These are phyloP conservation scores for Sporothrix luriei DNA, from an alignment of 2,329 filamentous ascomycete species.

Conservation along the genomic window DNA sequence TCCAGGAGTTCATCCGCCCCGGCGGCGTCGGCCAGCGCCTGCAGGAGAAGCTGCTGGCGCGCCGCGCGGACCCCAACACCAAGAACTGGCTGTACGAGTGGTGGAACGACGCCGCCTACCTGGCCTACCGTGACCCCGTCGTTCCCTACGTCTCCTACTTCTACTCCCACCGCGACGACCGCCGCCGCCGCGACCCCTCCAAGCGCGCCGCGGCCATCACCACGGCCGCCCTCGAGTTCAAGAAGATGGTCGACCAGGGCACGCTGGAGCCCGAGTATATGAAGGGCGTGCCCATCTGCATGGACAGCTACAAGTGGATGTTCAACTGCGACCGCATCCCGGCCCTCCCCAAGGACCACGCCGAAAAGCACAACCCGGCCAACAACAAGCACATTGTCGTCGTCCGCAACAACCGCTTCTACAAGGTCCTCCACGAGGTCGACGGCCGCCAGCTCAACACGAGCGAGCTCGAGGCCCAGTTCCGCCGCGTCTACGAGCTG, in stretches of 20 bases:
- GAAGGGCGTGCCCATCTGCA: constrained; percentile 95
- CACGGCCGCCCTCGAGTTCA: constrained; percentile 86
- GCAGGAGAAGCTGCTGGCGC: constrained; percentile 82
- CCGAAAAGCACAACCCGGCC: constrained; percentile 72
- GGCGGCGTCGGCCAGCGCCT: constrained; percentile 79
- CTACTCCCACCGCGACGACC: constrained; percentile 96
- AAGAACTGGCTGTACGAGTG: constrained; percentile 97
- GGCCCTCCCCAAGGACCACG: constrained; percentile 77
- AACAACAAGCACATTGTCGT: constrained; percentile 84
- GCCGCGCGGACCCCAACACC: constrained; percentile 73
- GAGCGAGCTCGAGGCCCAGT: constrained; percentile 86
- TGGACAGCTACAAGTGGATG: constrained; percentile 99
- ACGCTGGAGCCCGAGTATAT: constrained; percentile 96
- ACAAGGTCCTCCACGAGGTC: constrained; percentile 82
- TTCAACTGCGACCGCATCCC: constrained; percentile 92
- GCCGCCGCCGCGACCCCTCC: constrained; percentile 79
- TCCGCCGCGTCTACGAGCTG: constrained; percentile 78
- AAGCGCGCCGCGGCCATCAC: constrained; percentile 92
- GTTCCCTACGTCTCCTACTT: constrained; percentile 99
- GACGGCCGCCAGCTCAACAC: constrained; percentile 84
- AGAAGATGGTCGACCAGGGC: constrained; percentile 81
- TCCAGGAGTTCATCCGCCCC: constrained; percentile 86
- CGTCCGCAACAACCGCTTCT: constrained; percentile 96
- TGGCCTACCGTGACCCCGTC: constrained; percentile 90
- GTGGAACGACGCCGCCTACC: constrained; percentile 96